Evolutionary conservation across 1,284 basidiomycete genomes (phyloP).

Genomic region (Rhodotorula sp.): DNA sequence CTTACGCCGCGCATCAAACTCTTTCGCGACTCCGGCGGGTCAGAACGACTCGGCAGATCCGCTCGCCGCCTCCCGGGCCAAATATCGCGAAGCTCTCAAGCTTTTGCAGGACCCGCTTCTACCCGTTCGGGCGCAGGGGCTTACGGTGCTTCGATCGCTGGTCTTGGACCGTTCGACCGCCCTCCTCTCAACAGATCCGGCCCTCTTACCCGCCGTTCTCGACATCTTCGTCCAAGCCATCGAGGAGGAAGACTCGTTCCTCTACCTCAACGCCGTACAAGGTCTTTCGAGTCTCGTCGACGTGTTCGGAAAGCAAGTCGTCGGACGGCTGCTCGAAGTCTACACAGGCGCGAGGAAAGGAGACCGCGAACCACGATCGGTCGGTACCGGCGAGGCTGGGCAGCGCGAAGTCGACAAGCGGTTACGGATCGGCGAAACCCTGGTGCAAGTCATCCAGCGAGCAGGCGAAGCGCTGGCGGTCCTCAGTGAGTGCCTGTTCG

Average conservation of each 20-base stretch:
- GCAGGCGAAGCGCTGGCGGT: conserved; percentile 67
- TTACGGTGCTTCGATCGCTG: conserved; percentile 75
- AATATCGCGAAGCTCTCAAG: conserved; percentile 81
- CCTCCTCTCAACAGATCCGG: conserved; percentile 52
- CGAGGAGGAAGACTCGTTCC: conserved; percentile 90
- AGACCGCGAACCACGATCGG: conserved; percentile 46
- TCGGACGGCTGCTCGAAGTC: conserved; percentile 62
- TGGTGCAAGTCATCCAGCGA: conserved; percentile 72
- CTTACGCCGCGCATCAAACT: conserved; percentile 13
- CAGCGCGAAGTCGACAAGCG: conserved; percentile 71
- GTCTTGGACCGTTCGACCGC: conserved; percentile 49
- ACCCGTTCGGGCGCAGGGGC: conserved; percentile 91
- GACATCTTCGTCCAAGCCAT: conserved; percentile 82
- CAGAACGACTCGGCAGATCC: conserved; percentile 41
- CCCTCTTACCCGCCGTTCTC: conserved; percentile 68
- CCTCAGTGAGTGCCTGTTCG: conserved; percentile 60
- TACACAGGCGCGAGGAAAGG: conserved; percentile 52
- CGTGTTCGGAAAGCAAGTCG: conserved; percentile 66
- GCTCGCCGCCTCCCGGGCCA: conserved; percentile 47
- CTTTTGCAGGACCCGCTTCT: conserved; percentile 87
- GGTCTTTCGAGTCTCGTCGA: conserved; percentile 81
- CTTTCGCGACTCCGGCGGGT: conserved; percentile 24
- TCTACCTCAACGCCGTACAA: conserved; percentile 89
- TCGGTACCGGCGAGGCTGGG: conserved; percentile 53
- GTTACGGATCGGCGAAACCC: conserved; percentile 82